These are phyloP conservation scores for Tympanopsis confertula DNA, from an alignment of 2,329 filamentous ascomycete species.

Conservation along the genomic window DNA sequence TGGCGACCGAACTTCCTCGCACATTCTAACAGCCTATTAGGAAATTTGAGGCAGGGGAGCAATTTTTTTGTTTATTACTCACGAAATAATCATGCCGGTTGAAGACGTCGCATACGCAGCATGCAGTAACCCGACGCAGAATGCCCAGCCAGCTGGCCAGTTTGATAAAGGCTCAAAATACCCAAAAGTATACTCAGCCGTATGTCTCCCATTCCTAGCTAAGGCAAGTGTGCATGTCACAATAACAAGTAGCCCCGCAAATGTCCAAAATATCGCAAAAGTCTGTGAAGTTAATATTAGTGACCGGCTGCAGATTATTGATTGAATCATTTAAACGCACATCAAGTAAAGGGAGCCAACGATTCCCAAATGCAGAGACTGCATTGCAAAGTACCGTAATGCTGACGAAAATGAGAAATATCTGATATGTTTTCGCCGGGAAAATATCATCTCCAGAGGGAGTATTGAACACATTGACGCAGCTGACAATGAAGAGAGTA, in stretches of 20 bases:
- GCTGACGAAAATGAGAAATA: conserved; percentile 60
- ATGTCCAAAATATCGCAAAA: conserved; percentile 66
- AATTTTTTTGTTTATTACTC: no score
- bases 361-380: conserved; percentile 57
- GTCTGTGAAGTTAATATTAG: no score
- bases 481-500: conserved; percentile 47
- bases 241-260: conserved; percentile 57
- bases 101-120: conserved; percentile 65
- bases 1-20: conserved; percentile 35
- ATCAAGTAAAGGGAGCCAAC: conserved; percentile 56
- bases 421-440: conserved; percentile 46
- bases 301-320: no score
- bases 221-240: conserved; percentile 50
- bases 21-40: conserved; percentile 26
- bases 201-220: conserved; percentile 56
- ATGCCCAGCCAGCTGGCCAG: conserved; percentile 62
- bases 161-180: conserved; percentile 58
- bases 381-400: conserved; percentile 53
- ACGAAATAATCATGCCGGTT: conserved; percentile 72
- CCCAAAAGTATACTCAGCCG: conserved; percentile 52
- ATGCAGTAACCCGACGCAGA: conserved; percentile 61
- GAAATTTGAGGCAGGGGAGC: no score
- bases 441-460: conserved; percentile 30
- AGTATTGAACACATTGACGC: conserved; percentile 41
- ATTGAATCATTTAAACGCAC: conserved; percentile 31